A percentile compares a stretch with the other conserved stretches of the same genome.
Evolutionary conservation across 768 basidiomycete species (phyloP).

Genomic region (Lentinula sp.): DNA sequence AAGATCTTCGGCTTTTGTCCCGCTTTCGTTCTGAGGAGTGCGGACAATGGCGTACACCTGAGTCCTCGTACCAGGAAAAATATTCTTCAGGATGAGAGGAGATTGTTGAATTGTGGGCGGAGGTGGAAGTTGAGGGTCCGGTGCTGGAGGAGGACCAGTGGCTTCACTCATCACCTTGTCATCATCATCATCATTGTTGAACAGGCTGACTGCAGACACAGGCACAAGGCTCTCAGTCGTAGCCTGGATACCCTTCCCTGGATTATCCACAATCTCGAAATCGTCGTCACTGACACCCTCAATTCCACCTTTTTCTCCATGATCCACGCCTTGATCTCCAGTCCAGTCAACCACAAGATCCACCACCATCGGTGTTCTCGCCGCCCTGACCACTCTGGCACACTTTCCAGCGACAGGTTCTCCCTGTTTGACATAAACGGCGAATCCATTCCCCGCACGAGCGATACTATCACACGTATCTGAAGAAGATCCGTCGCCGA

Average conservation of each 20-base stretch:
- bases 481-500: conserved; percentile 10
- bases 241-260: background rate
- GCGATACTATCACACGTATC: conserved; percentile 12
- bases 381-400: conserved; percentile 3
- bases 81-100: background rate
- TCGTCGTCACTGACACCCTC: background rate
- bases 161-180: background rate
- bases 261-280: background rate
- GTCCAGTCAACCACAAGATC: background rate
- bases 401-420: conserved; percentile 5
- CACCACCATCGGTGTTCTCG: conserved; percentile 4
- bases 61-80: conserved; percentile 3
- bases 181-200: background rate
- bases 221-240: background rate
- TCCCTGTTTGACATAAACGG: background rate
- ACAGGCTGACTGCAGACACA: background rate
- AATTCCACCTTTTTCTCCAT: background rate
- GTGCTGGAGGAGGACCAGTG: conserved; percentile 2
- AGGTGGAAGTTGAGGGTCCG: background rate
- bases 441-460: conserved; percentile 7
- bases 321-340: background rate
- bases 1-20: background rate
- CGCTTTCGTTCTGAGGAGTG: background rate
- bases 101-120: conserved; percentile 7
- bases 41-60: conserved; percentile 6